Conservation (phyloP, 2,329 filamentous ascomycete genomes). For the Penicillium sclerotigenum region DNA sequence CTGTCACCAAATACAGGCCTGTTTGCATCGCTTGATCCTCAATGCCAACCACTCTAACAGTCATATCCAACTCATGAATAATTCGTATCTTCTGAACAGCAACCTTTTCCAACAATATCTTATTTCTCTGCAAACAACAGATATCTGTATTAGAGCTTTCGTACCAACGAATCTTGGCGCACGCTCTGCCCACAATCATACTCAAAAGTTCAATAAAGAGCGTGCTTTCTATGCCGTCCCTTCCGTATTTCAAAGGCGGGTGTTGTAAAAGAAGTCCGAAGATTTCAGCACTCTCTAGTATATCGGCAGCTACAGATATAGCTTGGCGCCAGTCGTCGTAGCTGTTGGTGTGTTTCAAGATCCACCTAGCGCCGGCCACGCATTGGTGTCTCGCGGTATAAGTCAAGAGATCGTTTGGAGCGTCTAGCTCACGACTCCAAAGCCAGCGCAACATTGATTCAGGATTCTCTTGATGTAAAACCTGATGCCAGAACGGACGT, state of each 20-base stretch:
- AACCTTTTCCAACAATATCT: not conserved
- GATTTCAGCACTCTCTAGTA: not conserved
- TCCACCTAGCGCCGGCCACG: not conserved
- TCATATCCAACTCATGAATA: not conserved
- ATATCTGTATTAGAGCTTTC: too few species aligned
- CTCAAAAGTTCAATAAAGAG: not conserved
- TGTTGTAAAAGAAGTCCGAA: not conserved
- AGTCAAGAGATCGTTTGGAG: not conserved
- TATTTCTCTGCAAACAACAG: not conserved
- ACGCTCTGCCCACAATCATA: not conserved
- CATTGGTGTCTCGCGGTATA: not conserved
- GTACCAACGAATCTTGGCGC: not conserved
- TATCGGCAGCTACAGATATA: not conserved
- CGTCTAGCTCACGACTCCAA: not conserved
- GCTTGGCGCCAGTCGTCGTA: not conserved
- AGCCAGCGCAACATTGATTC: not conserved
- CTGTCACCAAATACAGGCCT: not conserved
- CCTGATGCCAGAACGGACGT: not conserved
- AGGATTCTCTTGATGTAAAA: not conserved
- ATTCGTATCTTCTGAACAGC: not conserved
- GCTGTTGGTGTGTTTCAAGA: not conserved
- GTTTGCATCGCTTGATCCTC: not conserved
- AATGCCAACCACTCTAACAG: not conserved
- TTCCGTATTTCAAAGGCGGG: not conserved
- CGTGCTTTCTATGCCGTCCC: not conserved